Base-by-base conservation (phyloP, 2,329 filamentous ascomycete genomes). In the Lasiodiplodia sp. region DNA sequence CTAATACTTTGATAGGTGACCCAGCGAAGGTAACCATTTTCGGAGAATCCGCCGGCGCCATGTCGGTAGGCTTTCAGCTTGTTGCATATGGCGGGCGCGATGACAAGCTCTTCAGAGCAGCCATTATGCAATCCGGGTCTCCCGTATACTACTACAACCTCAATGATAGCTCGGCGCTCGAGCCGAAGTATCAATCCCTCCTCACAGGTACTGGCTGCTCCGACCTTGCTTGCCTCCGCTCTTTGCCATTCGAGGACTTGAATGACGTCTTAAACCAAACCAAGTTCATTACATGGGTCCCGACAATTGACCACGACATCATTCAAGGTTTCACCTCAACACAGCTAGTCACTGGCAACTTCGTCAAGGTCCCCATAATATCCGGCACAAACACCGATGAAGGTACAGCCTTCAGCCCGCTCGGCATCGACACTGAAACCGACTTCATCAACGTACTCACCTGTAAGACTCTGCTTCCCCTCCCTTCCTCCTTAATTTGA, bases 301-400 rank as follows among this genome's bases (percentile, higher is more conserved):
- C 83, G 0, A 77, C 82, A 10, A 74, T 88, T 38, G 88, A 91
- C 71, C 84, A 85, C 0, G 86, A 89, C 72, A 82, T 89, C 65
- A 80, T 90, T 21, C 78, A 80, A 16, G 82, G 83, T 7, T 85
- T 82, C 69, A 84, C 83, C 1, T 86, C 85, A 12, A 75, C 83
- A 7, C 86, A 89, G 71, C 79, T 92, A 6, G 78, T 80, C 1
- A 75, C 82, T 4, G 88, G 88, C 58, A 83, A 84, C 21, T 91
- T 91, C 71, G 86, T 91, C 68, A 84, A 87, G 66, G 87, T 92
- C 0, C 88, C 89, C 0, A 84, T 91, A 47, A 82, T 92, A 5
- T 79, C 85, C 40, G 90, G 91, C 6, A 85, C 85, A 44, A 92
- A 91, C 75, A 85, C 85, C 1, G 90, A 92, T 72, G 90, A 92